phyloP scores from a whole-genome alignment of 257 asterid genomes.

The Phtheirospermum japonicum region DNA sequence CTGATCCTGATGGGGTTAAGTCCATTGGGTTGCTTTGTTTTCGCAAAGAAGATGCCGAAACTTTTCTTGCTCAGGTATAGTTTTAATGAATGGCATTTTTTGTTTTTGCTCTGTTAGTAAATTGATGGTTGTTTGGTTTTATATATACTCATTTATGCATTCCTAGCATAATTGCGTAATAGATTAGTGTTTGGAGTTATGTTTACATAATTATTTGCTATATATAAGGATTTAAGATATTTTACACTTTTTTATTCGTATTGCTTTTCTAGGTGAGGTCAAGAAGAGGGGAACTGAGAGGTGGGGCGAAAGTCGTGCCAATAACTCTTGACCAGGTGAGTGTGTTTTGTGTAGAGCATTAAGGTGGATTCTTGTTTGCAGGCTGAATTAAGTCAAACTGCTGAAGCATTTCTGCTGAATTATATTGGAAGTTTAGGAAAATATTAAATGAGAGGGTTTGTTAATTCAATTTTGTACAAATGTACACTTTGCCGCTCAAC shows the following conservation, averaged over 20 bases:
- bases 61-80: constrained; percentile 87
- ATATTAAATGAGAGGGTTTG: background rate
- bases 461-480: background rate
- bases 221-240: background rate
- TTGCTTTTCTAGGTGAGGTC: constrained; percentile 51
- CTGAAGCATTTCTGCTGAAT: too few species aligned
- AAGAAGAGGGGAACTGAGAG: constrained; percentile 65
- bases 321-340: constrained; percentile 88
- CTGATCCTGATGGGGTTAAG: constrained; percentile 68
- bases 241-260: background rate
- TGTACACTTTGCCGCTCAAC: background rate
- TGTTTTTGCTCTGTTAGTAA: background rate
- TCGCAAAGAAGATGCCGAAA: constrained; percentile 88
- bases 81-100: background rate
- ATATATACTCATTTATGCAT: background rate
- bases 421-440: too few species aligned
- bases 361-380: constrained; percentile 18
- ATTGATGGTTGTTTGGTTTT: background rate
- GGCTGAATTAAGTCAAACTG: background rate
- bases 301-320: constrained; percentile 92
- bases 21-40: constrained; percentile 93
- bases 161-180: background rate
- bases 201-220: background rate
- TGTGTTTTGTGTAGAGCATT: background rate
- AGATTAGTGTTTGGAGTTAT: background rate